phyloP scores from a whole-genome alignment of 768 basidiomycete species.

The Phaffia australis region DNA sequence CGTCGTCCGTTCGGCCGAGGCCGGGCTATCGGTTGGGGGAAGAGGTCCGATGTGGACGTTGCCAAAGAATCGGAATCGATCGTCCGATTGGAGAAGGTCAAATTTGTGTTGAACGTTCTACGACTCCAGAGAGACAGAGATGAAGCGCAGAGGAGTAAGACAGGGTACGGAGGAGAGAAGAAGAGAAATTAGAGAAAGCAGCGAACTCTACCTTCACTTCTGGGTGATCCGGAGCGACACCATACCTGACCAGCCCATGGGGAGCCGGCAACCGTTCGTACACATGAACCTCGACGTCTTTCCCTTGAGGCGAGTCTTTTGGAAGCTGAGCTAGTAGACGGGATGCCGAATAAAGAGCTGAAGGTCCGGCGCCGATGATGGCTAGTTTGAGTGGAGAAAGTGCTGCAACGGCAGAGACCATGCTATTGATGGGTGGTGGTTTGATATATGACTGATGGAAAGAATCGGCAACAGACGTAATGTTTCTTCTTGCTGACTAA shows the following conservation, averaged over 20 bases:
- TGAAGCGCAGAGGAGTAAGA: neutral
- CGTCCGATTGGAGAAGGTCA: slow-evolving; percentile 64
- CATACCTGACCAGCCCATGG: slow-evolving; percentile 87
- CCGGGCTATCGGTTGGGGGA: neutral
- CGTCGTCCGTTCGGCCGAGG: slow-evolving; percentile 46
- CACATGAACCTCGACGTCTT: slow-evolving; percentile 57
- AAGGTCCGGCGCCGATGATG: slow-evolving; percentile 85
- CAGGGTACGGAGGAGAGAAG: neutral
- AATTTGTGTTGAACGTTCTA: slow-evolving; percentile 98
- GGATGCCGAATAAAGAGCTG: slow-evolving; percentile 90
- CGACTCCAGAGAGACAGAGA: too few species aligned
- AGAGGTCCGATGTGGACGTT: slow-evolving; percentile 49
- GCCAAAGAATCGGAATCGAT: slow-evolving; percentile 78
- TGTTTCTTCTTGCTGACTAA: too few species aligned
- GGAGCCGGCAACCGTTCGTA: slow-evolving; percentile 90
- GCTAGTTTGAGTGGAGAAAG: slow-evolving; percentile 56
- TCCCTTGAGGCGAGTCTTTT: slow-evolving; percentile 36
- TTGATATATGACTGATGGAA: too few species aligned
- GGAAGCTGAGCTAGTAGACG: slow-evolving; percentile 61
- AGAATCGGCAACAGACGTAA: too few species aligned
- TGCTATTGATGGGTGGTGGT: neutral
- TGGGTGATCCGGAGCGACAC: slow-evolving; percentile 95
- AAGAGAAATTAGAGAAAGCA: neutral
- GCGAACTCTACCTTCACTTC: slow-evolving; percentile 70
- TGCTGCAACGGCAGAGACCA: slow-evolving; percentile 3